phyloP scores from a whole-genome alignment of 106 monocot species.

The Triglochin maritima region DNA sequence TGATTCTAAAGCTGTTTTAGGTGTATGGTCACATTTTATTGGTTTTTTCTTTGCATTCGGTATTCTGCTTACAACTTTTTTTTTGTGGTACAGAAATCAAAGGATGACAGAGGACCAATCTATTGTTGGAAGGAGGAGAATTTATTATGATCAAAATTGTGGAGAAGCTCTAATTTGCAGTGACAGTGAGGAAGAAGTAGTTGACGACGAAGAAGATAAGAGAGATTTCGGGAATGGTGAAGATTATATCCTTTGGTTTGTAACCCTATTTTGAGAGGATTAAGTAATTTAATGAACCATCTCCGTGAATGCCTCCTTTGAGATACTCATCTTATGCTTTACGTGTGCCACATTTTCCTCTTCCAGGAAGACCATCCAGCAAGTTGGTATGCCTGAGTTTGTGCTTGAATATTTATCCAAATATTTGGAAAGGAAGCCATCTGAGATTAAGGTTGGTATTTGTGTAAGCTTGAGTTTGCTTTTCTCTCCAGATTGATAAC shows the following conservation, averaged over 20 bases:
- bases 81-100: slow-evolving; percentile 52
- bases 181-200: slow-evolving; percentile 88
- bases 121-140: slow-evolving; percentile 89
- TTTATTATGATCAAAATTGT: slow-evolving; percentile 90
- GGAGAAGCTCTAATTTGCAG: slow-evolving; percentile 99
- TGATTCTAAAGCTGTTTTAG: no score
- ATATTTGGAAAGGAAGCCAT: slow-evolving; percentile 47
- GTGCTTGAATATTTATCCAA: slow-evolving; percentile 46
- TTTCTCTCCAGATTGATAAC: not conserved
- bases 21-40: no score
- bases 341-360: not conserved
- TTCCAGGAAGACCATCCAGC: slow-evolving; percentile 63
- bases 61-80: not conserved
- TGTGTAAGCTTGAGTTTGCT: not conserved
- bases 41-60: no score
- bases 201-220: slow-evolving; percentile 95
- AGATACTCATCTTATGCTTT: slow-evolving; percentile 2
- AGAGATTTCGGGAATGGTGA: slow-evolving; percentile 80
- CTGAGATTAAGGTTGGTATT: slow-evolving; percentile 55
- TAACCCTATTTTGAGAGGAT: slow-evolving; percentile 3
- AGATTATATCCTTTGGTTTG: slow-evolving; percentile 85
- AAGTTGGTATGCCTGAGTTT: slow-evolving; percentile 55
- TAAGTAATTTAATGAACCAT: not conserved
- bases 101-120: slow-evolving; percentile 99
- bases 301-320: not conserved